A percentile compares a stretch with the other conserved stretches of the same genome.
These are phyloP conservation scores for Auriscalpium microsporum DNA, from an alignment of 768 basidiomycete genomes.

Conservation along the genomic window DNA sequence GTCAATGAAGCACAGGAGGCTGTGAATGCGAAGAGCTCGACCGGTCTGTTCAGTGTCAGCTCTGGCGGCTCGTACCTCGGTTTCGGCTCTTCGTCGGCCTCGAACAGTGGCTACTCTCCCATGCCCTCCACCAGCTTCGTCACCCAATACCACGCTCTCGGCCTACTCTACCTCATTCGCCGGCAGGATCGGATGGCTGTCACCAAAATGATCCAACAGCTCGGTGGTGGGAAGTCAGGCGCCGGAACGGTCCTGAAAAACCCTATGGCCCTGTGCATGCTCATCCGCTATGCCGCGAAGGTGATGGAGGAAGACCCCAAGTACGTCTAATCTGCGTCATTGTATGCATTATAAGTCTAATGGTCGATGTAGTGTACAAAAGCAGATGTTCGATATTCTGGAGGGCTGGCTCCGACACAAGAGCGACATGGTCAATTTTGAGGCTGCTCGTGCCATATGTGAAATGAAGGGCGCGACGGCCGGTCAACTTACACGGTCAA, in stretches of 20 bases:
- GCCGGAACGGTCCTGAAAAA: conserved; percentile 83
- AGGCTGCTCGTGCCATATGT: conserved; percentile 95
- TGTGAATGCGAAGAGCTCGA: conserved; percentile 76
- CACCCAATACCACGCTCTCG: conserved; percentile 95
- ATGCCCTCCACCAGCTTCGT: conserved; percentile 86
- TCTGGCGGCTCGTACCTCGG: conserved; percentile 59
- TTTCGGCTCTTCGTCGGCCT: conserved; percentile 45
- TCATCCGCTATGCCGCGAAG: conserved; percentile 97
- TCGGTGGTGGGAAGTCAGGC: conserved; percentile 82
- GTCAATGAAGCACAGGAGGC: conserved; percentile 99
- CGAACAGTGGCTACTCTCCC: conserved; percentile 58
- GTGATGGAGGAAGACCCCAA: conserved; percentile 98
- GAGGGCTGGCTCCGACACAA: conserved; percentile 97
- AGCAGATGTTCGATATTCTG: conserved; percentile 86
- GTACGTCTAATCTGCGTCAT: conserved; percentile 41
- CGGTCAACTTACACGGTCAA: conserved; percentile 75
- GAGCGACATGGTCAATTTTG: conserved; percentile 99
- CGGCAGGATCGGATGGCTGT: conserved; percentile 99
- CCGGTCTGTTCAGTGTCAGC: conserved; percentile 49
- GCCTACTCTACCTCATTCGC: conserved; percentile 87
- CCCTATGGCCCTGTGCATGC: conserved; percentile 96
- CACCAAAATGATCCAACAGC: conserved; percentile 98
- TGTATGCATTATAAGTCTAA: not conserved
- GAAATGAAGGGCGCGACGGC: conserved; percentile 84
- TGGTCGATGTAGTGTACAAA: conserved; percentile 57